Evolutionary conservation across 768 basidiomycete species (phyloP).

Genomic region (Tulasnella sp.): DNA sequence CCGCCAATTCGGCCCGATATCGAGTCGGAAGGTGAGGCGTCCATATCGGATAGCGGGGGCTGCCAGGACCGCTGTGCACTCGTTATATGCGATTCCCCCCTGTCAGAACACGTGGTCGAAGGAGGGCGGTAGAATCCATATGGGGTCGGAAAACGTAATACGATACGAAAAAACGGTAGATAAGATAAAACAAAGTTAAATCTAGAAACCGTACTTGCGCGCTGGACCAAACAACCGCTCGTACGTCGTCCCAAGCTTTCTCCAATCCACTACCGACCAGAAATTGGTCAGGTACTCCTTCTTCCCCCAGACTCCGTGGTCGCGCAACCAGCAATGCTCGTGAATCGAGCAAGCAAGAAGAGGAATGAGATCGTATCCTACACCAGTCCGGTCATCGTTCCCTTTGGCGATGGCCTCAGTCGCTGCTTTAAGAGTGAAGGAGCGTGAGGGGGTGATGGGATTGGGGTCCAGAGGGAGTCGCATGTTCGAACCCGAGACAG

Average conservation of each 20-base stretch:
- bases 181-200: background rate
- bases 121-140: background rate
- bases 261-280: constrained; percentile 79
- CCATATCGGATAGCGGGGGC: background rate
- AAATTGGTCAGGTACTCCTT: constrained; percentile 77
- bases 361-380: constrained; percentile 56
- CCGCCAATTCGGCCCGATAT: background rate
- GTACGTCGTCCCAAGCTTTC: constrained; percentile 37
- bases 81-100: background rate
- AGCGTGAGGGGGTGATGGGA: constrained; percentile 30
- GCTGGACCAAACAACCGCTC: background rate
- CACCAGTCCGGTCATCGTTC: constrained; percentile 19
- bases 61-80: no score
- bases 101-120: background rate
- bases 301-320: constrained; percentile 86
- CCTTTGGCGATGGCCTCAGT: background rate
- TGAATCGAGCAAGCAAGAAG: constrained; percentile 71
- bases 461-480: constrained; percentile 18
- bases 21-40: background rate
- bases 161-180: background rate
- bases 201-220: background rate
- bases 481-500: background rate
- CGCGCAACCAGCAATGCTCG: constrained; percentile 79
- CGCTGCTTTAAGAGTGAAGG: constrained; percentile 25
- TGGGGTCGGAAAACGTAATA: background rate